Base-by-base conservation (phyloP, 192 early-diverging fungal species). In the Dimargaris cristalligena region DNA sequence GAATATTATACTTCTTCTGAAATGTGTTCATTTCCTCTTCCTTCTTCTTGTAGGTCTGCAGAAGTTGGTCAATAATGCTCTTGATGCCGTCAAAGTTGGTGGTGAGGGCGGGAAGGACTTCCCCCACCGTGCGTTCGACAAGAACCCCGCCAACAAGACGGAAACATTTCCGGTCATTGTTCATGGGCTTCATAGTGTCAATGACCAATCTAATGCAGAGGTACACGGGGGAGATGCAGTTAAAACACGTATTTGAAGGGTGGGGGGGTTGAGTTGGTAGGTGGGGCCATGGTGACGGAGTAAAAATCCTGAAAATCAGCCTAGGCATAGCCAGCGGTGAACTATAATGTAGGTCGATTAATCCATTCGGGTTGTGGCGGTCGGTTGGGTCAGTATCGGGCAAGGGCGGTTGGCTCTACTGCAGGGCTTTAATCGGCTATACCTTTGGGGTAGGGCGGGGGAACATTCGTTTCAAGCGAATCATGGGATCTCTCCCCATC, bases 61-160 rank as follows among this genome's bases (percentile, higher is more conserved):
- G 73, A 31, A 94, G 71, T 50, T 86, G 82, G 62, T 81, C 67
- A 44, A 93, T 90, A 28, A 90, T 78, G 34, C 69, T 73, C 28
- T 80, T 69, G 64, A 93, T 91, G 22, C 87, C 88, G 26, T 88
- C 86, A 63, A 80, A 77, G 77, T 94, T 94, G 51, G 79, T 81
- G 65, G 85, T 79, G 13, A 98, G 71, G 8, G 86, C 84, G 25
- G 94, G 94, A 32, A 94, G 67, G 9, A 94, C 90, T 60, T 98
- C 91, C 65, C 80, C 78, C 49, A 95, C 86, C 3, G 91, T 92
- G 28, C 91, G 84, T 65, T 98, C 89, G 25, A 95, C 86, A 31
- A 98, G 69, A 11, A 98, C 88, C 45, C 94, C 94, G 57, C 89
- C 88, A 48, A 98, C 83, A 63, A 98, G 71, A 35, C 92, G 84